Percentiles rank a stretch among this genome's conserved stretches.
Conservation (phyloP, 768 basidiomycete genomes). For the Boletus sp. region DNA sequence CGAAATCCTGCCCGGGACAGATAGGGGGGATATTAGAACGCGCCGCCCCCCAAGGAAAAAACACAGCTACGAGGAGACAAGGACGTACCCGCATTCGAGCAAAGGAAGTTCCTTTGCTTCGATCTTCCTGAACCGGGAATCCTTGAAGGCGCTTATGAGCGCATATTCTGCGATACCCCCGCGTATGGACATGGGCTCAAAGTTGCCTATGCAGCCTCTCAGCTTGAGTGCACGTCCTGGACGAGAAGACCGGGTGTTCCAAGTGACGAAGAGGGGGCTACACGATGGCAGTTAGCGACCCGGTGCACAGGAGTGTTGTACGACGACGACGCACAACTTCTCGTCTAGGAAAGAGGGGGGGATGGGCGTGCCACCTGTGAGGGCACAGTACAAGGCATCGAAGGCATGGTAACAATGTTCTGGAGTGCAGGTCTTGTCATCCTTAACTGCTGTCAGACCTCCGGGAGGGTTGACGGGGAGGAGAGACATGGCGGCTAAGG, state of each 20-base stretch:
- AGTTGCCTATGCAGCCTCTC: conserved; percentile 94
- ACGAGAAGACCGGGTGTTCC: conserved; percentile 73
- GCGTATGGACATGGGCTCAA: conserved; percentile 68
- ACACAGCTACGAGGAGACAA: background rate
- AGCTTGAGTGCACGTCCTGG: conserved; percentile 60
- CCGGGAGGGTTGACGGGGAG: conserved; percentile 49
- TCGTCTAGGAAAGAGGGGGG: conserved; percentile 64
- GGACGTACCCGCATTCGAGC: conserved; percentile 83
- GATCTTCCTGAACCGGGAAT: conserved; percentile 82
- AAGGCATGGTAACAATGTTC: conserved; percentile 84
- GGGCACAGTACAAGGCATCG: conserved; percentile 75
- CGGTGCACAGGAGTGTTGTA: background rate
- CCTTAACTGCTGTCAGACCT: conserved; percentile 37
- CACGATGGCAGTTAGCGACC: conserved; percentile 3
- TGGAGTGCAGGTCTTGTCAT: conserved; percentile 51
- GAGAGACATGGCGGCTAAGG: conserved; percentile 49
- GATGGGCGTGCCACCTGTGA: conserved; percentile 52
- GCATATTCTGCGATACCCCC: conserved; percentile 88
- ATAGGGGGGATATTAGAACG: background rate
- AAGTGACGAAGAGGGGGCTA: conserved; percentile 90
- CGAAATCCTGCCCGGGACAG: conserved; percentile 59
- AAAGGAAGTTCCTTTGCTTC: conserved; percentile 68
- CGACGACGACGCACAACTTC: conserved; percentile 64
- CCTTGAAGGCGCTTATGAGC: conserved; percentile 84
- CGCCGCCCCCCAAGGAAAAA: background rate